Evolutionary conservation across 495 filamentous ascomycete genomes (phyloP).

Genomic region (Jackrogersella minutella): DNA sequence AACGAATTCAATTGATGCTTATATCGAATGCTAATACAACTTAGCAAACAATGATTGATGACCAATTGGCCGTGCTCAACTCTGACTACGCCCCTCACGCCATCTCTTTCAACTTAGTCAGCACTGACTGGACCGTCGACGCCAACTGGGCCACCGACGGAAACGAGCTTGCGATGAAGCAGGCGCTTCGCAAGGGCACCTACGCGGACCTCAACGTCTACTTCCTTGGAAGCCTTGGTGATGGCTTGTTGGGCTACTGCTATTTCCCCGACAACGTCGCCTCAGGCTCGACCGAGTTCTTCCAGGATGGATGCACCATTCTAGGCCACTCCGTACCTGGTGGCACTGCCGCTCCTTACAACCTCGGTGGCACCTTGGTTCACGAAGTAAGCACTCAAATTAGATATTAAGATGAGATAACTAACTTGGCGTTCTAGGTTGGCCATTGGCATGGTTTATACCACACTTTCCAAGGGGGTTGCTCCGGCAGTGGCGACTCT

Average conservation of each 20-base stretch:
- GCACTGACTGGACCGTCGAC: slow-evolving; percentile 66
- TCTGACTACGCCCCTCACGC: slow-evolving; percentile 57
- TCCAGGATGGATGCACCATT: slow-evolving; percentile 67
- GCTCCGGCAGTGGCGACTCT: slow-evolving; percentile 61
- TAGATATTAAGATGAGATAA: background rate
- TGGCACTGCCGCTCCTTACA: slow-evolving; percentile 59
- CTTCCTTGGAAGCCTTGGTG: slow-evolving; percentile 62
- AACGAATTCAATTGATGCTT: background rate
- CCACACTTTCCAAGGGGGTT: slow-evolving; percentile 73
- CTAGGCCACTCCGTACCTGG: slow-evolving; percentile 63
- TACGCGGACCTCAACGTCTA: slow-evolving; percentile 71
- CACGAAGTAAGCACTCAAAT: slow-evolving; percentile 57
- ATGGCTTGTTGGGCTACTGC: slow-evolving; percentile 65
- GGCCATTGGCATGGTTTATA: slow-evolving; percentile 72
- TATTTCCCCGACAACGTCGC: slow-evolving; percentile 53
- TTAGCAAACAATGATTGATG: slow-evolving; percentile 47
- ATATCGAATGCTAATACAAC: slow-evolving; percentile 22
- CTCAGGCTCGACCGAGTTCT: slow-evolving; percentile 49
- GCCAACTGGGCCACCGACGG: slow-evolving; percentile 60
- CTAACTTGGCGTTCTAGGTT: slow-evolving; percentile 38
- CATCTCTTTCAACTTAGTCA: slow-evolving; percentile 61
- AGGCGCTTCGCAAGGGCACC: slow-evolving; percentile 63
- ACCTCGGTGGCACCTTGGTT: slow-evolving; percentile 65
- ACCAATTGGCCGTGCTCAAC: slow-evolving; percentile 61
- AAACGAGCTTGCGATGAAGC: slow-evolving; percentile 64